Evolutionary conservation across 1,139 yeast species (phyloP).

Genomic region (Fermentozyma sake): DNA sequence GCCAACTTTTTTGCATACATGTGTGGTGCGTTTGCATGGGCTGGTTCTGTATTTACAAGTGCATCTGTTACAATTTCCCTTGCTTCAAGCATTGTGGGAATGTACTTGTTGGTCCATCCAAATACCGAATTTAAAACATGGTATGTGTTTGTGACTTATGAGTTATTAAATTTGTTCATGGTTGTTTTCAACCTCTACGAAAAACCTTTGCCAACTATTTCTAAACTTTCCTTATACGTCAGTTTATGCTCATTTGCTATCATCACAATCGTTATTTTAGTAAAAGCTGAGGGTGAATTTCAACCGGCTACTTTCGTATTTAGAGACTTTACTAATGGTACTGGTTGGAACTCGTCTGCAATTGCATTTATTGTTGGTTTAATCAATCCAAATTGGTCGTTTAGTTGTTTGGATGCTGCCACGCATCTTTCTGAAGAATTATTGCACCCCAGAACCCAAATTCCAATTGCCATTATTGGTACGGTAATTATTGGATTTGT

Average conservation of each 20-base stretch:
- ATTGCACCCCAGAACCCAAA: conserved; percentile 32
- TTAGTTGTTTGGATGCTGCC: conserved; percentile 41
- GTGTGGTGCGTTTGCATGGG: conserved; percentile 56
- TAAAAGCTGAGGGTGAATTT: conserved; percentile 32
- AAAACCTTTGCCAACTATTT: conserved; percentile 30
- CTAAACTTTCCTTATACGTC: conserved; percentile 32
- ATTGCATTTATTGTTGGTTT: conserved; percentile 43
- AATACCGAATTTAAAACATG: conserved; percentile 41
- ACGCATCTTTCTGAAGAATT: conserved; percentile 42
- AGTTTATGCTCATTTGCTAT: conserved; percentile 34
- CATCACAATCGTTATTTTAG: conserved; percentile 35
- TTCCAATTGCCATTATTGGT: conserved; percentile 40
- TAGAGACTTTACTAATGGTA: conserved; percentile 31
- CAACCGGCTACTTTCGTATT: conserved; percentile 37
- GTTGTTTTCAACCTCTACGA: conserved; percentile 37
- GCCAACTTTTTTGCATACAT: conserved; percentile 47
- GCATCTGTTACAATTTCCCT: conserved; percentile 52
- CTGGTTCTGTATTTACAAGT: conserved; percentile 53
- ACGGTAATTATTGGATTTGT: conserved; percentile 40
- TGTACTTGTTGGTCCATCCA: conserved; percentile 45
- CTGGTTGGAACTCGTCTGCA: conserved; percentile 40
- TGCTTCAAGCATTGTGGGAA: conserved; percentile 46
- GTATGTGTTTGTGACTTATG: conserved; percentile 48
- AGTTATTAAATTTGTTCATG: conserved; percentile 29
- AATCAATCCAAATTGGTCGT: conserved; percentile 43